Evolutionary conservation across 2,329 filamentous ascomycete species (phyloP).

Genomic region (Cercospora sp.): DNA sequence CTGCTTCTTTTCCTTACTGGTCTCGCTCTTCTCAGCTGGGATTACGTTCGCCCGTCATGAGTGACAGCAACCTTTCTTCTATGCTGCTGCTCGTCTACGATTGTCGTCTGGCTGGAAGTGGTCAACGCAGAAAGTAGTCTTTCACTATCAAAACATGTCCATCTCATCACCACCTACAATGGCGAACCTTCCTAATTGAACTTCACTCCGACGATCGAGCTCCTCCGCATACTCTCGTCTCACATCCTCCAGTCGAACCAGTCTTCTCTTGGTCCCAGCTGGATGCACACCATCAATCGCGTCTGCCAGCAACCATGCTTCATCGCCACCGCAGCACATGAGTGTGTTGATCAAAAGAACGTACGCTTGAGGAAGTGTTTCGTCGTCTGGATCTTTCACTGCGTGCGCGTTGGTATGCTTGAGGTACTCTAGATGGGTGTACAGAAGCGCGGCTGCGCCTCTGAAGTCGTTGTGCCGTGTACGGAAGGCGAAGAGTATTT

Average conservation of each 20-base stretch:
- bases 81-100: not conserved
- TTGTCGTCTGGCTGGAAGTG: not conserved
- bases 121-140: not conserved
- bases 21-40: not conserved
- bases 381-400: conserved; percentile 48
- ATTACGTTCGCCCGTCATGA: not conserved
- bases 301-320: conserved; percentile 74
- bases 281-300: conserved; percentile 46
- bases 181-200: conserved; percentile 86
- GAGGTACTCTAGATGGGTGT: conserved; percentile 57
- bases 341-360: conserved; percentile 91
- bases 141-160: conserved; percentile 32
- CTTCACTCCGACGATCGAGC: conserved; percentile 81
- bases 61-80: not conserved
- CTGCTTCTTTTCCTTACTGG: not conserved
- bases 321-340: conserved; percentile 76
- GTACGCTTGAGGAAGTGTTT: conserved; percentile 69
- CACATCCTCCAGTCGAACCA: conserved; percentile 83
- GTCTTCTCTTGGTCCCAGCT: conserved; percentile 60
- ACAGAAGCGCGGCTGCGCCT: conserved; percentile 63
- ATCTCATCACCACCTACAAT: conserved; percentile 53
- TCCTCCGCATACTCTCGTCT: conserved; percentile 87
- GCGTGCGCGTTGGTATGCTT: conserved; percentile 25
- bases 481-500: conserved; percentile 88
- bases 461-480: conserved; percentile 83